These are phyloP conservation scores for Raddia guianensis DNA, from an alignment of 176 grass and related monocot genomes.

Conservation along the genomic window DNA sequence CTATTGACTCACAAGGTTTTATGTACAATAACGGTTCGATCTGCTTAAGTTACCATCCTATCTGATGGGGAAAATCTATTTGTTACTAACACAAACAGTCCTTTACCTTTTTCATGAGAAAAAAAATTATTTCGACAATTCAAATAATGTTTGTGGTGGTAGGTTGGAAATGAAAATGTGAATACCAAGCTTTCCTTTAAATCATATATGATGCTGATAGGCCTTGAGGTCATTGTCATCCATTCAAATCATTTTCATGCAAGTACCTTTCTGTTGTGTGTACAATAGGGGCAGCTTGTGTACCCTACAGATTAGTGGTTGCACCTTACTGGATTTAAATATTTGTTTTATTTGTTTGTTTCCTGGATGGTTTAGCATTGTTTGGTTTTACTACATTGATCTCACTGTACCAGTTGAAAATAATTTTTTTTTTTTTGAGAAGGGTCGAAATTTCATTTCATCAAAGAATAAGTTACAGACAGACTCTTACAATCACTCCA, in stretches of 20 bases:
- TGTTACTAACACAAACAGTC: not conserved
- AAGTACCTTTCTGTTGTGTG: not conserved
- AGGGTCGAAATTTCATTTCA: too few species aligned
- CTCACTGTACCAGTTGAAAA: constrained; percentile 6
- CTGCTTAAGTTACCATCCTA: not conserved
- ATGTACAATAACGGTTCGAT: not conserved
- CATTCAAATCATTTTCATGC: constrained; percentile 7
- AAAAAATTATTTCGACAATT: not conserved
- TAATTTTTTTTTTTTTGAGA: too few species aligned
- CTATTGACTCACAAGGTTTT: not conserved
- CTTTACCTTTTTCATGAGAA: not conserved
- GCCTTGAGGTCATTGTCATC: constrained; percentile 33
- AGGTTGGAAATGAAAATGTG: not conserved
- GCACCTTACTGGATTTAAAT: constrained; percentile 3
- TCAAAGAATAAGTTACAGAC: too few species aligned
- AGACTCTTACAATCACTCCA: too few species aligned
- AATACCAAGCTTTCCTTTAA: not conserved
- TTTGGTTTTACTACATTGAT: constrained; percentile 6
- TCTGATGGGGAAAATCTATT: not conserved
- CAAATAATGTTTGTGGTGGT: constrained; percentile 33
- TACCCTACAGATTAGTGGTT: constrained; percentile 15
- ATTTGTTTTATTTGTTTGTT: not conserved
- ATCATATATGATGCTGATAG: constrained; percentile 23
- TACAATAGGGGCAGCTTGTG: constrained; percentile 3
- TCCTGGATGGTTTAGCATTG: not conserved